phyloP scores from a whole-genome alignment of 441 rosid genomes.

The Geranium incanum region DNA sequence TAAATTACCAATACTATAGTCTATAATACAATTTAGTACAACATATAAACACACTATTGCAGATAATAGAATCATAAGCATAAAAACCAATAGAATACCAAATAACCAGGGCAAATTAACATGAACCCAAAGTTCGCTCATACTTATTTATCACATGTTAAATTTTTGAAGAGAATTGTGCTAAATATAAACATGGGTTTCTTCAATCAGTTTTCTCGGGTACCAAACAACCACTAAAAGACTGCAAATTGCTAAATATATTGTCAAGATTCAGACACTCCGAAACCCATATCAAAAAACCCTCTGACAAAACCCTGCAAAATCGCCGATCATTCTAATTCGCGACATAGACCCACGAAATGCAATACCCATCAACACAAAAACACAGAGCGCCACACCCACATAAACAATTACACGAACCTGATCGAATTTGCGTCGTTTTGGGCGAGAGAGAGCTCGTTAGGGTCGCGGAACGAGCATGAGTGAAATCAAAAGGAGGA shows the following conservation, averaged over 20 bases:
- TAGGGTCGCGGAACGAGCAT: background rate
- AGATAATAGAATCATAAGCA: too few species aligned
- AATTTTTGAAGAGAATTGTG: background rate
- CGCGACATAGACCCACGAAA: background rate
- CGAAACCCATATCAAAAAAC: background rate
- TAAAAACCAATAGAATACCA: too few species aligned
- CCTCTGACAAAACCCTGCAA: background rate
- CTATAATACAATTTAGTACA: too few species aligned
- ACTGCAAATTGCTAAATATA: background rate
- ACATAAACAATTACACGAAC: background rate
- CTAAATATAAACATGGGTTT: background rate
- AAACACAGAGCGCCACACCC: background rate
- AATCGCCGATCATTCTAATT: background rate
- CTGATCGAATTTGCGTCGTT: background rate
- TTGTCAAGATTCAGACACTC: background rate
- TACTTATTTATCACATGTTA: background rate
- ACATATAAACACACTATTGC: too few species aligned
- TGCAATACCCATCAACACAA: background rate
- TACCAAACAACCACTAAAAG: background rate
- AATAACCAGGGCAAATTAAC: too few species aligned
- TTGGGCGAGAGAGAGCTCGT: background rate
- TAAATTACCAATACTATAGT: too few species aligned
- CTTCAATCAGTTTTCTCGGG: background rate
- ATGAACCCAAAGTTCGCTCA: too few species aligned
- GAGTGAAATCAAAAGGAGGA: background rate